These are phyloP conservation scores for Diaporthe longicolla DNA, from an alignment of 2,329 filamentous ascomycete genomes.

Conservation along the genomic window DNA sequence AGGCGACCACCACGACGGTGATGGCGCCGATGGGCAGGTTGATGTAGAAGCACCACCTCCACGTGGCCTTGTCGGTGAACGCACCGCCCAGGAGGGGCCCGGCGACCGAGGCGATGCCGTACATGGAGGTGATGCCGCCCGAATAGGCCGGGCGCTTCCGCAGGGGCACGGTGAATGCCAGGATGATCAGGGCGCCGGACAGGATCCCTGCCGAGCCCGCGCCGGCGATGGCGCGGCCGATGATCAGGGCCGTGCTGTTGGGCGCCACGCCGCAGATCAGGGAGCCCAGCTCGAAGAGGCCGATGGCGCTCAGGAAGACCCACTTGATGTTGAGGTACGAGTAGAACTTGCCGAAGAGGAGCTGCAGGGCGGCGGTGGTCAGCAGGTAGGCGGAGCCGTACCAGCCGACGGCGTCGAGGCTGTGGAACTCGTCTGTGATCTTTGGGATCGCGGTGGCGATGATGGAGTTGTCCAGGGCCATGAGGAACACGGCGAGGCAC, in stretches of 20 bases:
- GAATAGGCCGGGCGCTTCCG: slow-evolving; percentile 47
- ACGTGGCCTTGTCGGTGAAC: slow-evolving; percentile 49
- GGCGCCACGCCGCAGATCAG: slow-evolving; percentile 54
- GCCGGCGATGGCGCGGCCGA: slow-evolving; percentile 50
- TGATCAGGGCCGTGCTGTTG: slow-evolving; percentile 48
- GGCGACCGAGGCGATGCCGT: slow-evolving; percentile 55
- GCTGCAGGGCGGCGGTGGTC: slow-evolving; percentile 55
- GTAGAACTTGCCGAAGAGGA: slow-evolving; percentile 56
- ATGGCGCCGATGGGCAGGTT: slow-evolving; percentile 53
- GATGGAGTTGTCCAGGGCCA: slow-evolving; percentile 57
- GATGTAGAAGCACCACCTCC: slow-evolving; percentile 52
- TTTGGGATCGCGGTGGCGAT: slow-evolving; percentile 57
- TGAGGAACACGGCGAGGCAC: slow-evolving; percentile 60
- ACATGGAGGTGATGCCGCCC: slow-evolving; percentile 60
- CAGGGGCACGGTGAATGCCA: slow-evolving; percentile 51
- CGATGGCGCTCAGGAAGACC: slow-evolving; percentile 54
- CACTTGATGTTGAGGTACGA: slow-evolving; percentile 58
- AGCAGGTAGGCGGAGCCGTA: slow-evolving; percentile 55
- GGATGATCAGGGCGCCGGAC: slow-evolving; percentile 58
- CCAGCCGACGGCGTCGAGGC: slow-evolving; percentile 61
- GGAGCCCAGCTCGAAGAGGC: slow-evolving; percentile 58
- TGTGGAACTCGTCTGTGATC: slow-evolving; percentile 56
- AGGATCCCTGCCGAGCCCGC: slow-evolving; percentile 58
- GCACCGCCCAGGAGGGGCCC: slow-evolving; percentile 52
- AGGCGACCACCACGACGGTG: slow-evolving; percentile 47